These are phyloP conservation scores for Tagetes erecta DNA, from an alignment of 129 eudicot genomes.

Conservation along the genomic window DNA sequence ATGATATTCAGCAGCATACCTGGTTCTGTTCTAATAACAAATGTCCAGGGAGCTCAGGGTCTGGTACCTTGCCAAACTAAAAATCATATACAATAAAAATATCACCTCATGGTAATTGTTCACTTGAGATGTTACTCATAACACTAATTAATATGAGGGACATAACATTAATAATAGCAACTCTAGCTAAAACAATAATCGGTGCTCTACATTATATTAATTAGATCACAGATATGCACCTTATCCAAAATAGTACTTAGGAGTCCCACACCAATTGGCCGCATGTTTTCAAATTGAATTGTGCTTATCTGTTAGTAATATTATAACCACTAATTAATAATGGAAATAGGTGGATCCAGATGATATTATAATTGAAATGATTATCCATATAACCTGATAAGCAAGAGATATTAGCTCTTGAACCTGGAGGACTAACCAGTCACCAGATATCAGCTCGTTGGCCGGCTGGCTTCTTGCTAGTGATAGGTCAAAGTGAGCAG, in stretches of 20 bases:
- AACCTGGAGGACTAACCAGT: slow-evolving; percentile 91
- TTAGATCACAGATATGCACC: slow-evolving; percentile 47
- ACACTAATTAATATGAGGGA: slow-evolving; percentile 1
- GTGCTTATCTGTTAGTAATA: slow-evolving; percentile 75
- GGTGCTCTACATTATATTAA: background rate
- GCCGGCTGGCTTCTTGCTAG: slow-evolving; percentile 66
- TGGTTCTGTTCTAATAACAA: slow-evolving; percentile 88
- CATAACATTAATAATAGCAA: background rate
- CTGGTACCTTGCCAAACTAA: slow-evolving; percentile 77
- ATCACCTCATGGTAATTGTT: background rate
- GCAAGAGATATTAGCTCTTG: slow-evolving; percentile 96
- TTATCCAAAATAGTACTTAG: slow-evolving; percentile 84
- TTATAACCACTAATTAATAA: slow-evolving; percentile 18
- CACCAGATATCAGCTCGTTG: slow-evolving; percentile 52
- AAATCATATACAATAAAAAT: slow-evolving; percentile 26
- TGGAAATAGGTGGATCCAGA: slow-evolving; percentile 6
- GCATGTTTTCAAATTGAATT: slow-evolving; percentile 91
- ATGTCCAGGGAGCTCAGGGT: slow-evolving; percentile 95
- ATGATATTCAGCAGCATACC: slow-evolving; percentile 37
- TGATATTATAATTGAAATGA: slow-evolving; percentile 6
- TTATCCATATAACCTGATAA: slow-evolving; percentile 64
- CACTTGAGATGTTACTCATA: slow-evolving; percentile 4
- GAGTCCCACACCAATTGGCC: slow-evolving; percentile 81
- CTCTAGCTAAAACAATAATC: background rate
- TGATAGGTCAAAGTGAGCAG: slow-evolving; percentile 85